Evolutionary conservation across 2,329 filamentous ascomycete genomes (phyloP).

Genomic region (Setomelanomma holmii): DNA sequence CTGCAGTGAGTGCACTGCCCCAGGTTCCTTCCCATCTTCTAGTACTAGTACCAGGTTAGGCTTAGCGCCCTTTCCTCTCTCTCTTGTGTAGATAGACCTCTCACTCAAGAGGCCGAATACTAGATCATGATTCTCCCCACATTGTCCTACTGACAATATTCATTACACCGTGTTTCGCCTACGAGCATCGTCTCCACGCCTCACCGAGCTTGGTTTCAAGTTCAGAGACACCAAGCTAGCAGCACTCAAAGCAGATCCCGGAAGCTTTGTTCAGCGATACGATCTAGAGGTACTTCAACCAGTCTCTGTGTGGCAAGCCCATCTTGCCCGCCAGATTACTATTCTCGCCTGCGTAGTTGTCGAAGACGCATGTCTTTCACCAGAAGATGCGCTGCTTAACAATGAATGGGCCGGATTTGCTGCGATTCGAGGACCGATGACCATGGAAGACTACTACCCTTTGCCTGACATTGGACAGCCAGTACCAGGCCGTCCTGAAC

Average conservation of each 20-base stretch:
- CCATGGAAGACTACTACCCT: constrained; percentile 19
- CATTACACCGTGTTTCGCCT: constrained; percentile 21
- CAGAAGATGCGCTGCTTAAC: constrained; percentile 15
- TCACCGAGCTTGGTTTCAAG: constrained; percentile 17
- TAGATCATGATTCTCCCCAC: not conserved
- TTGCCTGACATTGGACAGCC: constrained; percentile 16
- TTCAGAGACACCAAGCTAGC: constrained; percentile 21
- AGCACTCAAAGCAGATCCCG: constrained; percentile 24
- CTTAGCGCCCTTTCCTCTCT: no score
- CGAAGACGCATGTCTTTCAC: not conserved
- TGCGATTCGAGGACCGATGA: constrained; percentile 21
- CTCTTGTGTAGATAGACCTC: no score
- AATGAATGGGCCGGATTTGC: constrained; percentile 27
- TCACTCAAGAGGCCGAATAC: no score
- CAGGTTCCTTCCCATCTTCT: no score
- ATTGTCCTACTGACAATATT: not conserved
- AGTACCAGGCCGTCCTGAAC: constrained; percentile 9
- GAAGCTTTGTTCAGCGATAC: constrained; percentile 17
- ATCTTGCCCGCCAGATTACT: constrained; percentile 7
- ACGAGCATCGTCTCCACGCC: constrained; percentile 10
- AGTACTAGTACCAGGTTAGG: no score
- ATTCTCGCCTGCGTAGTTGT: constrained; percentile 11
- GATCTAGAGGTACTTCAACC: constrained; percentile 17
- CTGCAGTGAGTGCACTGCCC: no score
- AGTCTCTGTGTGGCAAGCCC: constrained; percentile 16